Evolutionary conservation across 352 stramenopile genomes (phyloP), one percentile per base, ranked within the genome.

Genomic region (Globisporangium iwayamae): DNA sequence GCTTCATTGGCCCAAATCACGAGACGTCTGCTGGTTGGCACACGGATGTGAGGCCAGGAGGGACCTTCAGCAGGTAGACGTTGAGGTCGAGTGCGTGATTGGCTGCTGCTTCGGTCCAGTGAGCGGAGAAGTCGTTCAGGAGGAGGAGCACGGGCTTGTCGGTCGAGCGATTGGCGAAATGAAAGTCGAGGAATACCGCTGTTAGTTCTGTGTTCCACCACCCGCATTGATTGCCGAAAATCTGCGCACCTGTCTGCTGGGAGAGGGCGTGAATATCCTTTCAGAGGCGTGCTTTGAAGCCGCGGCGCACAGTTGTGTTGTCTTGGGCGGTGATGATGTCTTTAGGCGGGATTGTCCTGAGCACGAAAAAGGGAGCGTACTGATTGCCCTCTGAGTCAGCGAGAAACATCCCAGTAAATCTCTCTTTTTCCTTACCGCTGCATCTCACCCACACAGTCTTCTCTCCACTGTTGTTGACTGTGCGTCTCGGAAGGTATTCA

Each of bases 381-480:
- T 59, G 53, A 8, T 32, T 59, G 16, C 36, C 53, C 1, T 48
- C n/a, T 5, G 32, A 50, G 34, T 59, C 53, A 3, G 32, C 53
- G 8, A 48, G 9, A n/a, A 38, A 50, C 53, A 59, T 59, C 2
- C 36, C 53, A 9, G 53, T 48, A 13, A 59, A 50, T 28, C 32
- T 6, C 10, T 52, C 46, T 18, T 52, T 32, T 0, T 59, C 53
- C 53, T 36, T 59, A 18, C 53, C 53, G 11, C 18, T 28, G 36
- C 36, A 59, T 5, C 53, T 11, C 32, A 50, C 18, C 32, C 34
- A 50, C 20, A 34, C 11, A 11, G 36, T 59, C 34, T 50, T 48
- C 34, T 59, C 53, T 2, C 36, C 32, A 22, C 34, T 59, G 0
- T 8, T 22, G 36, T 18, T 59, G 14, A 56, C 43, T 7, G 51